Conservation (phyloP, 805 yeast species). For the Lipomyces orientalis region DNA sequence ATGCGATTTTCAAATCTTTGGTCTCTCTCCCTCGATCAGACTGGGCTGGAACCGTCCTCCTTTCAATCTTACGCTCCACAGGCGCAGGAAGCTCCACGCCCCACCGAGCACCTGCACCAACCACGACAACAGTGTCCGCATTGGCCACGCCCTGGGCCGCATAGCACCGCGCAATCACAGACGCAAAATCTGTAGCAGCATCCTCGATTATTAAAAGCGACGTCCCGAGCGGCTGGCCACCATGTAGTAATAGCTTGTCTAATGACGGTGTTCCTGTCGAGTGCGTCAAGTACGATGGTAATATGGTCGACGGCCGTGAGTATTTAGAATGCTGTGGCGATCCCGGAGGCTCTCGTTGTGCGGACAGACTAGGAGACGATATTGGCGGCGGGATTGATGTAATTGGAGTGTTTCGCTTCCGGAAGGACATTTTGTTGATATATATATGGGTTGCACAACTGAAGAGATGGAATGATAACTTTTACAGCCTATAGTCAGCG, state of each 20-base stretch:
- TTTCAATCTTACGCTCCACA: slow-evolving; percentile 50
- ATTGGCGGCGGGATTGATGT: background rate
- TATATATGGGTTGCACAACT: too few species aligned
- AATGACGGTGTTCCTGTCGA: slow-evolving; percentile 82
- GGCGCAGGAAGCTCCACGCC: slow-evolving; percentile 74
- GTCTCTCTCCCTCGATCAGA: background rate
- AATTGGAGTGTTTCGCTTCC: slow-evolving; percentile 24
- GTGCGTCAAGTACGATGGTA: slow-evolving; percentile 73
- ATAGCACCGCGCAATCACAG: slow-evolving; percentile 69
- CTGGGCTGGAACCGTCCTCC: background rate
- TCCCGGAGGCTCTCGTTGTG: background rate
- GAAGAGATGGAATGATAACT: too few species aligned
- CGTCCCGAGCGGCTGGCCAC: slow-evolving; percentile 82
- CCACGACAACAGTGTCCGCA: slow-evolving; percentile 65
- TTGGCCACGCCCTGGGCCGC: slow-evolving; percentile 79
- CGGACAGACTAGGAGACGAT: slow-evolving; percentile 1
- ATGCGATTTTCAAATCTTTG: slow-evolving; percentile 28
- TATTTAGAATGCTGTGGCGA: slow-evolving; percentile 9
- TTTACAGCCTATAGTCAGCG: background rate
- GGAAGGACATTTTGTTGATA: slow-evolving; percentile 21
- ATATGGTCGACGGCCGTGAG: slow-evolving; percentile 57
- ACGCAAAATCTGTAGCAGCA: slow-evolving; percentile 86
- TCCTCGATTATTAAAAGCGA: slow-evolving; percentile 77
- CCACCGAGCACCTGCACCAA: slow-evolving; percentile 67
- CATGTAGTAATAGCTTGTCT: slow-evolving; percentile 76